phyloP scores from a whole-genome alignment of 2,329 filamentous ascomycete genomes.

The Plenodomus biglobosus region DNA sequence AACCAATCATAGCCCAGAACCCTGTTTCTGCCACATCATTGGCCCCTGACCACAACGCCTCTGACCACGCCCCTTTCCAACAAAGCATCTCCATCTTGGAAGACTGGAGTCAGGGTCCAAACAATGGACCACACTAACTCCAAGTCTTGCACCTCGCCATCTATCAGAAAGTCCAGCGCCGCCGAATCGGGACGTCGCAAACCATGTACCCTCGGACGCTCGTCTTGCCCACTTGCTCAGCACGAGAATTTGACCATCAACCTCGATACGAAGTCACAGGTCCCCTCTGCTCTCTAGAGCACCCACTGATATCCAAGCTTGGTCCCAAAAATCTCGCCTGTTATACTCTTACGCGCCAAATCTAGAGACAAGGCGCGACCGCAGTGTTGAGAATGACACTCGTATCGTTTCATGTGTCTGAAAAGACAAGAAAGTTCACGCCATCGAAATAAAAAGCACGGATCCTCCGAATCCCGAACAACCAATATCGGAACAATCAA shows the following conservation, averaged over 20 bases:
- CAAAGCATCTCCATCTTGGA: constrained; percentile 15
- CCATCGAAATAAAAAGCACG: constrained; percentile 35
- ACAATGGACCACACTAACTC: constrained; percentile 3
- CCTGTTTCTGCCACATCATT: constrained; percentile 26
- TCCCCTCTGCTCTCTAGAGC: not conserved
- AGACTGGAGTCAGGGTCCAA: constrained; percentile 7
- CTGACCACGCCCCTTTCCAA: constrained; percentile 14
- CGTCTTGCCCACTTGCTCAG: not conserved
- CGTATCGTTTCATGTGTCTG: constrained; percentile 35
- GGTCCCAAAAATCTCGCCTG: not conserved
- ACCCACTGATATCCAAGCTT: not conserved
- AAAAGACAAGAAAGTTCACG: constrained; percentile 32
- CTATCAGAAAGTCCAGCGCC: not conserved
- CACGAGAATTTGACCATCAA: not conserved
- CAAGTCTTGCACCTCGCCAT: not conserved
- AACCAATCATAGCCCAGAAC: constrained; percentile 28
- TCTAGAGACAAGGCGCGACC: constrained; percentile 5
- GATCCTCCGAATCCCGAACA: constrained; percentile 35
- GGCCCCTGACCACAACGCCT: constrained; percentile 27
- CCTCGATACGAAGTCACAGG: not conserved
- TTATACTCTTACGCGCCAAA: constrained; percentile 22
- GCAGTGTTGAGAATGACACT: constrained; percentile 13
- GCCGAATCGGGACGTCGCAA: not conserved
- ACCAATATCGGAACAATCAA: constrained; percentile 25
- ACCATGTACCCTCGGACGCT: not conserved